Evolutionary conservation across 2,329 filamentous ascomycete species (phyloP).

Genomic region (Cytospora piceicola): DNA sequence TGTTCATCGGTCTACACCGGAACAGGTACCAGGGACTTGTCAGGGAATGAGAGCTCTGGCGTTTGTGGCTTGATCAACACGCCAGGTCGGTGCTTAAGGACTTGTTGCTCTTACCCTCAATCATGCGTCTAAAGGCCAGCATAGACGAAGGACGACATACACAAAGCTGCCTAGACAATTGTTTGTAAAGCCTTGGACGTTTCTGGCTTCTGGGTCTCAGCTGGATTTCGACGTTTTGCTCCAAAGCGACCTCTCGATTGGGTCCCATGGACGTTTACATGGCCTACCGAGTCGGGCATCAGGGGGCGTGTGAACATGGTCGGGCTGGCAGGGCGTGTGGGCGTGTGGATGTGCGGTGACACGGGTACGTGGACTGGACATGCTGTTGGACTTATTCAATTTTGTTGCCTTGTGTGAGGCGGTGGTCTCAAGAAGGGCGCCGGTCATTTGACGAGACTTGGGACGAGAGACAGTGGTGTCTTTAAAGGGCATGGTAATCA

Average conservation of each 20-base stretch:
- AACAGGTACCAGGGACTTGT: neutral
- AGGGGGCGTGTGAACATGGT: neutral
- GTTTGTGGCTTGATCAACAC: neutral
- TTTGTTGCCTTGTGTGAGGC: neutral
- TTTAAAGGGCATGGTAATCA: neutral
- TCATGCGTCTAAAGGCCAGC: neutral
- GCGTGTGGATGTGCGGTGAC: neutral
- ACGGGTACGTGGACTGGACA: neutral
- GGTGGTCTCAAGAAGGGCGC: neutral
- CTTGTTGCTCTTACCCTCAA: neutral
- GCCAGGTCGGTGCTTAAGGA: neutral
- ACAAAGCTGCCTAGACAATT: neutral
- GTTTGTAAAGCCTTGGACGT: constrained; percentile 10
- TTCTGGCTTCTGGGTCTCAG: neutral
- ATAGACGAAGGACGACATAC: neutral
- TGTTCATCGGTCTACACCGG: neutral
- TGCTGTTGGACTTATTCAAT: neutral
- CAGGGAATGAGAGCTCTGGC: neutral
- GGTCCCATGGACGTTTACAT: neutral
- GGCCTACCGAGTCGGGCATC: neutral
- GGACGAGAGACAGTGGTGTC: neutral
- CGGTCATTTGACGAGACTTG: neutral
- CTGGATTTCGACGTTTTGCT: neutral
- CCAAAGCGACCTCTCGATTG: neutral
- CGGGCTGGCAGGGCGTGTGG: neutral